Conservation (phyloP, 345 rosid genomes). For the Litchi chinensis region DNA sequence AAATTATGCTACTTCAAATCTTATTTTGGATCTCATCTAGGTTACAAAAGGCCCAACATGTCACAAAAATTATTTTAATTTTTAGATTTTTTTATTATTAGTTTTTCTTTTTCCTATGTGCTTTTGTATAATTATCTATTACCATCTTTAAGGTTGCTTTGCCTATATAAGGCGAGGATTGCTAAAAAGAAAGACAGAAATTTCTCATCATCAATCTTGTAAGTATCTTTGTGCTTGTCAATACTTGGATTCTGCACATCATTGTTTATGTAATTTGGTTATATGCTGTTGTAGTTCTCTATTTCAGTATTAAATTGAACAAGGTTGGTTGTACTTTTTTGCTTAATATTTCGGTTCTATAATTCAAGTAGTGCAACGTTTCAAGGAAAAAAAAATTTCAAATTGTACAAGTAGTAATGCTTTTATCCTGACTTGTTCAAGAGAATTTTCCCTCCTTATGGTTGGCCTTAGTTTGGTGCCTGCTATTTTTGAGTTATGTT, state of each 20-base stretch:
- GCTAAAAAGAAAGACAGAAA: not conserved
- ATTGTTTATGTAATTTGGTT: too few species aligned
- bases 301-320: too few species aligned
- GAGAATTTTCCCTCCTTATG: not conserved
- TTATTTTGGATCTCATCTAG: too few species aligned
- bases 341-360: not conserved
- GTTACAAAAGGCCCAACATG: too few species aligned
- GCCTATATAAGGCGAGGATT: not conserved
- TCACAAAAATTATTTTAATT: too few species aligned
- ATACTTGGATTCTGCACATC: not conserved
- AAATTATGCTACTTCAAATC: too few species aligned
- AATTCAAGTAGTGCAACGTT: not conserved
- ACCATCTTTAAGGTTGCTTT: not conserved
- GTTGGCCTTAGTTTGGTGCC: not conserved
- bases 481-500: not conserved
- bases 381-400: too few species aligned
- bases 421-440: not conserved
- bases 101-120: not conserved
- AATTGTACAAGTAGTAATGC: not conserved
- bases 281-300: too few species aligned
- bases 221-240: not conserved
- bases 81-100: not conserved
- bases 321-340: not conserved
- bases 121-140: not conserved
- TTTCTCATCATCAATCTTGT: not conserved